Evolutionary conservation across 192 early-diverging fungal genomes (phyloP).

Genomic region (Backusella macrospora): DNA sequence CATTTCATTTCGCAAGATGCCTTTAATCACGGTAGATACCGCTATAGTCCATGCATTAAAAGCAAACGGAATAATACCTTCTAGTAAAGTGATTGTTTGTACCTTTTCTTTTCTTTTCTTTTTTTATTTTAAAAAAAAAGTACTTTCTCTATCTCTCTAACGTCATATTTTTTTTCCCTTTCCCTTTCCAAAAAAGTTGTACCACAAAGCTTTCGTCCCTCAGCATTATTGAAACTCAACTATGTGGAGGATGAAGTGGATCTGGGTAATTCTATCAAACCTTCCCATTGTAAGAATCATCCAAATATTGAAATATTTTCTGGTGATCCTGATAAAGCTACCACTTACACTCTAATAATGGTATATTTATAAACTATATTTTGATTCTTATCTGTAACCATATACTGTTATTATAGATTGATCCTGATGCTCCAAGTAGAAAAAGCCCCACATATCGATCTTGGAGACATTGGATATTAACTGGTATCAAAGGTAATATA

Average conservation of each 20-base stretch:
- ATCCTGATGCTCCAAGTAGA: conserved; percentile 62
- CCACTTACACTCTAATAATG: not conserved
- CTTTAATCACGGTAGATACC: not conserved
- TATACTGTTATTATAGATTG: conserved; percentile 38
- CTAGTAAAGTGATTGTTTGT: too few species aligned
- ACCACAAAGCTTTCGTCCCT: not conserved
- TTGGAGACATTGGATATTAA: conserved; percentile 58
- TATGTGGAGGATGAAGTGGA: not conserved
- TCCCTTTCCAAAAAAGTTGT: not conserved
- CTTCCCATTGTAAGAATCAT: not conserved
- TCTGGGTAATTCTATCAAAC: not conserved
- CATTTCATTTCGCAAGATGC: not conserved
- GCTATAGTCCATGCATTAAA: not conserved
- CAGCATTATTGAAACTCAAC: conserved; percentile 5
- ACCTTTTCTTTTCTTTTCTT: too few species aligned
- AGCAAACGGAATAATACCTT: not conserved
- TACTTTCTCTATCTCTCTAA: not conserved
- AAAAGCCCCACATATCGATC: conserved; percentile 40
- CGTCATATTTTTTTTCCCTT: not conserved
- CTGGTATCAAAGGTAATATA: conserved; percentile 48
- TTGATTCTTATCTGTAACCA: too few species aligned
- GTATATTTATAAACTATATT: not conserved
- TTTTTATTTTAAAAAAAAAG: too few species aligned
- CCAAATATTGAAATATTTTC: not conserved
- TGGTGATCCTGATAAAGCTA: not conserved